These are phyloP conservation scores for Leucosporidium creatinivorum DNA, from an alignment of 768 basidiomycete genomes.

Conservation along the genomic window DNA sequence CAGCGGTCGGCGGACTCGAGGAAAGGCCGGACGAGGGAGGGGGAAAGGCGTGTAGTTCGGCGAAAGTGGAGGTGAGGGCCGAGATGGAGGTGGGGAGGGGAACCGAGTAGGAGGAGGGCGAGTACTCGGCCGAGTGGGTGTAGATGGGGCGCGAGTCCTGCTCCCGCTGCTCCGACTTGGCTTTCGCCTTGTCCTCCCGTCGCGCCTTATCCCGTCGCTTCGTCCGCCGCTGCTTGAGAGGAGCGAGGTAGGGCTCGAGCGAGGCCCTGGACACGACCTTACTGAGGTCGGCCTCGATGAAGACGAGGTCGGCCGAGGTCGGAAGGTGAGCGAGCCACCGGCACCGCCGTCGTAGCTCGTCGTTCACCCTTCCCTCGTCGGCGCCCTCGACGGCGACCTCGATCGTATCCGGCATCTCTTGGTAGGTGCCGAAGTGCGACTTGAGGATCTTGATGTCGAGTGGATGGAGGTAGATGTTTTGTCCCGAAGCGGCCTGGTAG, in stretches of 20 bases:
- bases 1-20: constrained; percentile 11
- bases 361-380: constrained; percentile 55
- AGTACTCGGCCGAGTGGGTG: constrained; percentile 13
- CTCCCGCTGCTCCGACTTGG: constrained; percentile 68
- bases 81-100: background rate
- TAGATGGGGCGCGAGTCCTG: constrained; percentile 48
- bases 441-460: constrained; percentile 89
- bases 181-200: constrained; percentile 79
- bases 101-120: background rate
- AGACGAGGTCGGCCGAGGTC: constrained; percentile 84
- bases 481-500: constrained; percentile 87
- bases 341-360: constrained; percentile 86
- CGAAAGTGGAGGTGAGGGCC: constrained; percentile 35
- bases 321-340: constrained; percentile 92
- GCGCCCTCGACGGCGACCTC: constrained; percentile 63
- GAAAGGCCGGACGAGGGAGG: constrained; percentile 29
- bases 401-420: constrained; percentile 75
- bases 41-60: constrained; percentile 38
- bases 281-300: constrained; percentile 78
- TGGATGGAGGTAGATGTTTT: constrained; percentile 87
- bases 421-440: constrained; percentile 70
- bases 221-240: constrained; percentile 64
- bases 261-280: constrained; percentile 61
- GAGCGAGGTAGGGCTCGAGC: constrained; percentile 72
- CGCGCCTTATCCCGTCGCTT: constrained; percentile 71